Base-by-base conservation (phyloP, 495 filamentous ascomycete species). In the Penicillium maclennaniae region DNA sequence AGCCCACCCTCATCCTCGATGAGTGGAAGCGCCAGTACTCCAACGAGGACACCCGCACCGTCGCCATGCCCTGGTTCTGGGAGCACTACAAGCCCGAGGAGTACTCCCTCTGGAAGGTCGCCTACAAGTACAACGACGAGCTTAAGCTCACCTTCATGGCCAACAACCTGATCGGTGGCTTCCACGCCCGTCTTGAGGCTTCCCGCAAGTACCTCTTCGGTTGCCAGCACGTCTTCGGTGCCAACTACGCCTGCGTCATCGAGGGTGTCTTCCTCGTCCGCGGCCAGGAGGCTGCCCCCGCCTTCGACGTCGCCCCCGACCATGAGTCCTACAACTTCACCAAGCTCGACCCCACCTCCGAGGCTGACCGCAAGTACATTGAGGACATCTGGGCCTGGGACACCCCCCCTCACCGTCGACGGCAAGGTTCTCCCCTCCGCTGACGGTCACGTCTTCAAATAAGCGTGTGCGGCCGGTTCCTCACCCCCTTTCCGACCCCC, bases 21-120 rank as follows among this genome's bases (percentile, higher is more conserved):
- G 93, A 99, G 68, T 95, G 87, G 89, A 99, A 99, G 86, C 90
- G 92, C 63, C 84, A 88, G 72, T 99, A 97, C 86, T 97, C 95
- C 65, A 99, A 99, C 83, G 79, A 87, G 58, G 92, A 97, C 43
- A 92, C 89, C 51, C 89, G 87, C 41, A 62, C 77, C 55, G 85
- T 77, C 39, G 89, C 92, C 60, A 74, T 97, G 59, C 91, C 92
- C 67, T 99, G 92, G 89, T 97, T 99, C 84, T 99, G 92, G 92
- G 83, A 96, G 79, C 86, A 95, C 67, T 83, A 82, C 74, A 92
- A 91, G 54, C 81, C 92, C 65, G 86, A 89, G 49, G 95, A 97
- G 75, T 97, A 93, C 82, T 95, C 91, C 36, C 73, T 99, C 62
- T 99, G 90, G 90, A 83, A 79, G 67, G 78, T 88, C 54, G 84